phyloP scores from a whole-genome alignment of 495 filamentous ascomycete species.

The Talaromyces stipitatus region DNA sequence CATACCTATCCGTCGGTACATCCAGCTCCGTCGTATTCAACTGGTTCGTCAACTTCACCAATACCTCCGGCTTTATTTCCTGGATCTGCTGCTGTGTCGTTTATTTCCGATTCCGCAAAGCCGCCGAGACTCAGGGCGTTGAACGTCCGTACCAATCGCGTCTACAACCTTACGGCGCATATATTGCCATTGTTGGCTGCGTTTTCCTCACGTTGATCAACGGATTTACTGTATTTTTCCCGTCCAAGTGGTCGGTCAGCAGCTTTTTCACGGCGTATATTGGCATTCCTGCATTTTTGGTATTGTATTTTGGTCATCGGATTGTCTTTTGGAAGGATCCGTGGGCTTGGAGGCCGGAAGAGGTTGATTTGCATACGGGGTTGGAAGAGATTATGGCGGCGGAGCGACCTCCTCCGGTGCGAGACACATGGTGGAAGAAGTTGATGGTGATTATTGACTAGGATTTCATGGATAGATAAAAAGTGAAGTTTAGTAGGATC shows the following conservation, averaged over 20 bases:
- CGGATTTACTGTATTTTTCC: conserved; percentile 61
- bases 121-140: conserved; percentile 48
- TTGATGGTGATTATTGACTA: conserved; percentile 16
- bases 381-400: conserved; percentile 45
- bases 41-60: conserved; percentile 53
- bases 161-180: conserved; percentile 52
- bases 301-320: conserved; percentile 48
- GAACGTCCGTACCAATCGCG: conserved; percentile 47
- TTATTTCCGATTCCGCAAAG: conserved; percentile 55
- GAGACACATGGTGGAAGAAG: conserved; percentile 28
- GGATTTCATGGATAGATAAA: not conserved
- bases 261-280: conserved; percentile 57
- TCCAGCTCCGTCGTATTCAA: conserved; percentile 49
- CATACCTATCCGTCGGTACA: conserved; percentile 45
- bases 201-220: conserved; percentile 55
- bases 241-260: conserved; percentile 48
- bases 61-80: conserved; percentile 60
- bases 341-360: conserved; percentile 42
- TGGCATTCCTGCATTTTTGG: conserved; percentile 53
- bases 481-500: not conserved
- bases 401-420: conserved; percentile 29
- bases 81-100: conserved; percentile 54
- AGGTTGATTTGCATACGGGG: conserved; percentile 53
- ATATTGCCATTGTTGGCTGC: conserved; percentile 51
- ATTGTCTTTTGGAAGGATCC: conserved; percentile 37